These are phyloP conservation scores for Hibiscus mutabilis DNA, from an alignment of 345 rosid genomes.

Conservation along the genomic window DNA sequence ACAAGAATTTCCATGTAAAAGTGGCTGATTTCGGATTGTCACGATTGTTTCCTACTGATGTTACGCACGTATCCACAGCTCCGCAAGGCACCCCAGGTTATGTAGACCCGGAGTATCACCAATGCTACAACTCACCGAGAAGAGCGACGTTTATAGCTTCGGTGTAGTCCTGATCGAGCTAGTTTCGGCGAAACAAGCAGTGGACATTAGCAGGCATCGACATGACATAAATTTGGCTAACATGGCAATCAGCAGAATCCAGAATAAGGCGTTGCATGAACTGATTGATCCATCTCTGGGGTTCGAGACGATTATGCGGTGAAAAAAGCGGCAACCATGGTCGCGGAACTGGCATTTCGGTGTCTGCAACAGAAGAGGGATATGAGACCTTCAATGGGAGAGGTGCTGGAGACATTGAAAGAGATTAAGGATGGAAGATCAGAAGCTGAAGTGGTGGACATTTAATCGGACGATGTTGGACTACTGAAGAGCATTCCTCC, in stretches of 20 bases:
- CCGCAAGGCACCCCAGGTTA: slow-evolving; percentile 97
- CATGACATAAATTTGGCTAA: slow-evolving; percentile 63
- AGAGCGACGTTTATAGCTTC: slow-evolving; percentile 88
- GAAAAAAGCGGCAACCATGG: slow-evolving; percentile 34
- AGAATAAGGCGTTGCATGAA: slow-evolving; percentile 53
- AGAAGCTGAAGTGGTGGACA: slow-evolving; percentile 13
- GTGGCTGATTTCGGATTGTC: slow-evolving; percentile 96
- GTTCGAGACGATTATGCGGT: slow-evolving; percentile 39
- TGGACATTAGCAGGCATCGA: slow-evolving; percentile 53
- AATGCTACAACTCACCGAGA: slow-evolving; percentile 67
- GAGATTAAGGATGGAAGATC: slow-evolving; percentile 28
- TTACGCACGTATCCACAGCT: slow-evolving; percentile 80
- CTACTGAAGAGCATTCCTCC: slow-evolving; percentile 39
- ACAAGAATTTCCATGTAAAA: slow-evolving; percentile 47
- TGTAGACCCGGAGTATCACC: slow-evolving; percentile 82
- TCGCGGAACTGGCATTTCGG: slow-evolving; percentile 64
- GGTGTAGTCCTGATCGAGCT: slow-evolving; percentile 81
- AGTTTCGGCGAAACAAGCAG: slow-evolving; percentile 56
- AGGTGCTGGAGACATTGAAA: slow-evolving; percentile 38
- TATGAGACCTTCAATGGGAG: slow-evolving; percentile 61
- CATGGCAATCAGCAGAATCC: slow-evolving; percentile 75
- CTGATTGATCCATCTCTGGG: slow-evolving; percentile 62
- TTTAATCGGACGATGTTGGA: slow-evolving; percentile 40
- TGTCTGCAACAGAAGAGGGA: slow-evolving; percentile 78
- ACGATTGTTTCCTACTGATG: slow-evolving; percentile 58